These are phyloP conservation scores for Sodiomyces alkalinus DNA, from an alignment of 2,329 filamentous ascomycete genomes.

Conservation along the genomic window DNA sequence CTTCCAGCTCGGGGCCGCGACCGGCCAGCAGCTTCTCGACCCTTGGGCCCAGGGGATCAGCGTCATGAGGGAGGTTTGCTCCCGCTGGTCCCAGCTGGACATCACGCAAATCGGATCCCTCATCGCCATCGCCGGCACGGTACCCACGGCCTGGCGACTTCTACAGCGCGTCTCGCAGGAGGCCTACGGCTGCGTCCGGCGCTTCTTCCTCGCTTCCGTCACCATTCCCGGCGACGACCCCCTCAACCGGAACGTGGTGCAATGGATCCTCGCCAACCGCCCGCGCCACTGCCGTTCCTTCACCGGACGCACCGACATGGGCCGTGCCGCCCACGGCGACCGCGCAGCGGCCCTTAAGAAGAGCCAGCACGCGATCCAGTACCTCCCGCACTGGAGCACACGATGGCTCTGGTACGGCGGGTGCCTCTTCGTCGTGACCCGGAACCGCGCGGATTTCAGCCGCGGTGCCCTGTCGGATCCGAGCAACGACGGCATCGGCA, in stretches of 20 bases:
- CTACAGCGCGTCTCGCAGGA: conserved; percentile 20
- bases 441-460: conserved; percentile 22
- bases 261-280: conserved; percentile 27
- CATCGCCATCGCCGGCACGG: conserved; percentile 25
- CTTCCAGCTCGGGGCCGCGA: conserved; percentile 6
- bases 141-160: conserved; percentile 23
- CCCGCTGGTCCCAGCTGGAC: conserved; percentile 27
- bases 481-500: conserved; percentile 28
- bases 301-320: conserved; percentile 26
- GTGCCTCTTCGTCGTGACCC: conserved; percentile 27
- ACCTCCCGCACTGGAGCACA: conserved; percentile 27
- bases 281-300: conserved; percentile 23
- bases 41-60: conserved; percentile 17
- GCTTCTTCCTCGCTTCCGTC: conserved; percentile 27
- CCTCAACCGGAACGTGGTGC: conserved; percentile 27
- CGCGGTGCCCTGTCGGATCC: conserved; percentile 22
- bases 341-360: conserved; percentile 24
- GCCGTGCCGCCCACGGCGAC: conserved; percentile 16
- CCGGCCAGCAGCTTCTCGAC: conserved; percentile 10
- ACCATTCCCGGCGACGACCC: conserved; percentile 27
- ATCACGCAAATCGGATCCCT: conserved; percentile 28
- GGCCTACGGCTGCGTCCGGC: conserved; percentile 22
- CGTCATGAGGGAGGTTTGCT: conserved; percentile 20
- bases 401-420: conserved; percentile 34
- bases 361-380: conserved; percentile 24